Evolutionary conservation across 192 early-diverging fungal genomes (phyloP), one percentile per base, ranked within the genome.

Genomic region (Backusella psychrophila): DNA sequence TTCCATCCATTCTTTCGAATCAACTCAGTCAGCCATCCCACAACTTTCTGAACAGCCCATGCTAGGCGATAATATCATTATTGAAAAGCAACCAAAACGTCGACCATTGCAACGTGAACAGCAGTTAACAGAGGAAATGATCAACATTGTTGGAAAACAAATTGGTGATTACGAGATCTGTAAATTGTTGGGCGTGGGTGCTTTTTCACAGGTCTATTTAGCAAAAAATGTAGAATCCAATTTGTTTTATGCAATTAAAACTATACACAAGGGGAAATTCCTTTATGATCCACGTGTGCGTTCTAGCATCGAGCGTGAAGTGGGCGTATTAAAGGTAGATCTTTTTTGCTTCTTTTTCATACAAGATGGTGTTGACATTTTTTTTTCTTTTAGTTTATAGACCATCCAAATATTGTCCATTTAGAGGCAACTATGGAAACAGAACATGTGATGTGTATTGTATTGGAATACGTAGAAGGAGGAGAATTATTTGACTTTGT

Each of bases 401-500:
- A 90, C 33, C 92, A 94, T 79, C 86, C 89, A 19, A 88, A 92
- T 74, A 90, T 94, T 69, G 87, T 94, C 23, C 82, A 83, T 4
- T 77, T 94, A 4, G 75, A 87, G 39, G 90, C 89, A 31, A 87
- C 86, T 1, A 82, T 93, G 68, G 91, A 93, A 68, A 92, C 89
- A 0, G 81, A 87, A 4, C 82, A 83, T 21, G 84, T 91, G 46
- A 76, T 86, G 42, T 94, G 90, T 72, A 81, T 95, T 23, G 85
- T 95, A 6, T 74, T 94, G 35, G 93, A 93, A 70, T 91, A 91
- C 82, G 85, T 90, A 6, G 78, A 85, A 35, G 92, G 91, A 49
- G 93, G 92, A 11, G 94, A 95, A 69, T 78, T 94, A 11, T 95
- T 92, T 79, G 92, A 95, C 53, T 89, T 85, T 73, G 91, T 95